phyloP scores from a whole-genome alignment of 2,329 filamentous ascomycete genomes.

The Arachnomyces sp. region DNA sequence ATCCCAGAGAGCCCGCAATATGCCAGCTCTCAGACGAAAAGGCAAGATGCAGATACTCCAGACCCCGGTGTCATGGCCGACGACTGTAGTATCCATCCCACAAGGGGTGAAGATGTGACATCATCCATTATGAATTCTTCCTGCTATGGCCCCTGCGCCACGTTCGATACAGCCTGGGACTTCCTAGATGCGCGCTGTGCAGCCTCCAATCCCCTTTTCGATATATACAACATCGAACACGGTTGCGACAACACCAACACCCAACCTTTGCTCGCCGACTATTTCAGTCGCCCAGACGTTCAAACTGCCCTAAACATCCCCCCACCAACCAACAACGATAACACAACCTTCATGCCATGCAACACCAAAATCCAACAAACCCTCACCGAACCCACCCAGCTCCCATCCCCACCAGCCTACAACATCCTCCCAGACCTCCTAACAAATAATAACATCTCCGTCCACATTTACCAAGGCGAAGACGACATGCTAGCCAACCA shows the following conservation, averaged over 20 bases:
- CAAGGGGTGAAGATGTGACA: constrained; percentile 18
- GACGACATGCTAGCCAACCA: constrained; percentile 33
- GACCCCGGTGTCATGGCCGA: constrained; percentile 9
- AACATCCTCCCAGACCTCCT: constrained; percentile 25
- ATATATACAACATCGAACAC: constrained; percentile 27
- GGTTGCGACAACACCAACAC: constrained; percentile 23
- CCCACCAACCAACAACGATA: constrained; percentile 6
- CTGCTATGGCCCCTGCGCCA: constrained; percentile 30
- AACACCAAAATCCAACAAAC: constrained; percentile 23
- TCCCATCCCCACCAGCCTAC: constrained; percentile 25
- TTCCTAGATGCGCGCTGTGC: constrained; percentile 18
- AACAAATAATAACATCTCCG: constrained; percentile 21
- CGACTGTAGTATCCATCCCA: constrained; percentile 20
- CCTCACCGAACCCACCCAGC: constrained; percentile 15
- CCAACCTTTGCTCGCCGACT: constrained; percentile 18
- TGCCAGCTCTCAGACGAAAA: constrained; percentile 20
- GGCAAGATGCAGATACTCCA: neutral
- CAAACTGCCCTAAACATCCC: constrained; percentile 25
- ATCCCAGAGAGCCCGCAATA: constrained; percentile 26
- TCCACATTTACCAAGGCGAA: constrained; percentile 32
- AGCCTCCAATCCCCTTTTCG: constrained; percentile 18
- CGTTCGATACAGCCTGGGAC: constrained; percentile 27
- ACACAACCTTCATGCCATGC: constrained; percentile 20
- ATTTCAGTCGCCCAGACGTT: constrained; percentile 28
- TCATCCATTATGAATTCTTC: constrained; percentile 26